These are phyloP conservation scores for Brassica juncea DNA, from an alignment of 345 rosid species.

Conservation along the genomic window DNA sequence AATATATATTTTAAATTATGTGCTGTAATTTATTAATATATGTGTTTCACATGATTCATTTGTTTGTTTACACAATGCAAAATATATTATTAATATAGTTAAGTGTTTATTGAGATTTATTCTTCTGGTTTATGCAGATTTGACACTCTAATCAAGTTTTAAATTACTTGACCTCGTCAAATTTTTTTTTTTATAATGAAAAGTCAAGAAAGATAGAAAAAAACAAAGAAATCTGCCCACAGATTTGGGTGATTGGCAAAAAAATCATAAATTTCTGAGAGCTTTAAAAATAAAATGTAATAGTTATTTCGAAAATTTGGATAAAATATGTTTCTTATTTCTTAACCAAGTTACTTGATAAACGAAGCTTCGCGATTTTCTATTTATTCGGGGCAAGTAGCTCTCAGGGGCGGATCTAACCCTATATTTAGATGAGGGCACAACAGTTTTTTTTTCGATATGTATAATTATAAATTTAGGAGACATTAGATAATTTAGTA, in stretches of 20 bases:
- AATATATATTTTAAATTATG: too few relatives aligned
- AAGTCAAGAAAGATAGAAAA: background rate
- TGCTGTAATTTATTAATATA: too few relatives aligned
- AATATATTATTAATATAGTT: background rate
- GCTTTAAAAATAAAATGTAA: background rate
- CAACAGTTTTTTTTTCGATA: too few relatives aligned
- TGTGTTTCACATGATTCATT: background rate
- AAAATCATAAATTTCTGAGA: background rate
- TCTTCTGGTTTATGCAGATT: background rate
- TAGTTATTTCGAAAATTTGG: background rate
- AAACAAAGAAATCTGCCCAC: background rate
- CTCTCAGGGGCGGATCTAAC: too few relatives aligned
- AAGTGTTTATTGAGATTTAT: background rate
- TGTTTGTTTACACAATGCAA: background rate
- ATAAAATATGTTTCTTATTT: background rate
- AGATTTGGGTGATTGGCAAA: slow-evolving; percentile 5
- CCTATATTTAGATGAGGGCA: too few relatives aligned
- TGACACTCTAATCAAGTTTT: background rate
- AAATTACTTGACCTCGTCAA: slow-evolving; percentile 17
- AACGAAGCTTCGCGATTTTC: background rate
- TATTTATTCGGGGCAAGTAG: background rate
- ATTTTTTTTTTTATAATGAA: background rate
- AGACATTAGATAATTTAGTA: too few relatives aligned
- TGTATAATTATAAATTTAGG: too few relatives aligned
- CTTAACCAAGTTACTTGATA: background rate